A percentile compares a stretch with the other conserved stretches of the same genome.
Conservation (phyloP, 345 rosid species). For the Excoecaria agallocha region DNA sequence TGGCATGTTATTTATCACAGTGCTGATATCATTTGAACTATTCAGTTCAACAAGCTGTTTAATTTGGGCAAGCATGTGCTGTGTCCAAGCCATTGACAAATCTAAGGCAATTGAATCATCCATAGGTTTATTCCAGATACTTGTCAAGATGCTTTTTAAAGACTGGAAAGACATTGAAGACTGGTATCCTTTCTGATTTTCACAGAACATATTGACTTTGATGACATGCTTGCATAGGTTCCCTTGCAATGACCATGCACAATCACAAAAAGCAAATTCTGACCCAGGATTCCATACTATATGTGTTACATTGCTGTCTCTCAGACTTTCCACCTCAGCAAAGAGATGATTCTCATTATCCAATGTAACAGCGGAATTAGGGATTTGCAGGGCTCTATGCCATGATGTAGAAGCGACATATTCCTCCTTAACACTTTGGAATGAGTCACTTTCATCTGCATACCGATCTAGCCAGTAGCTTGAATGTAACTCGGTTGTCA, state of each 20-base stretch:
- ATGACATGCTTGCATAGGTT: conserved; percentile 93
- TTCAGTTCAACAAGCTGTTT: conserved; percentile 68
- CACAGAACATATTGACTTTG: conserved; percentile 71
- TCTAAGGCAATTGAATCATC: conserved; percentile 74
- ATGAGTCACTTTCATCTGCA: conserved; percentile 90
- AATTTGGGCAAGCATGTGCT: conserved; percentile 74
- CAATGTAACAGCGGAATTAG: conserved; percentile 69
- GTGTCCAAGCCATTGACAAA: conserved; percentile 70
- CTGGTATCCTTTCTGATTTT: conserved; percentile 36
- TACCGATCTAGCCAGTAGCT: conserved; percentile 89
- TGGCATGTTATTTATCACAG: conserved; percentile 60
- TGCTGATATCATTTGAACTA: conserved; percentile 48
- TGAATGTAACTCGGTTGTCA: conserved; percentile 87
- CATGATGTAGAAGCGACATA: conserved; percentile 90
- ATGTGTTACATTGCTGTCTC: conserved; percentile 43
- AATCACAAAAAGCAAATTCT: conserved; percentile 85
- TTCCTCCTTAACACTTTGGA: conserved; percentile 83
- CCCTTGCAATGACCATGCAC: conserved; percentile 88
- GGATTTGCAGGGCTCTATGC: conserved; percentile 83
- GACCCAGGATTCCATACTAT: conserved; percentile 96
- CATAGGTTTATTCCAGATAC: conserved; percentile 60
- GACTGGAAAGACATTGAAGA: conserved; percentile 71
- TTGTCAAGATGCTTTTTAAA: conserved; percentile 45
- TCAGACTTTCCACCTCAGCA: conserved; percentile 74
- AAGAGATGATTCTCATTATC: conserved; percentile 44